phyloP scores from a whole-genome alignment of 345 rosid species.

The Alliaria petiolata region DNA sequence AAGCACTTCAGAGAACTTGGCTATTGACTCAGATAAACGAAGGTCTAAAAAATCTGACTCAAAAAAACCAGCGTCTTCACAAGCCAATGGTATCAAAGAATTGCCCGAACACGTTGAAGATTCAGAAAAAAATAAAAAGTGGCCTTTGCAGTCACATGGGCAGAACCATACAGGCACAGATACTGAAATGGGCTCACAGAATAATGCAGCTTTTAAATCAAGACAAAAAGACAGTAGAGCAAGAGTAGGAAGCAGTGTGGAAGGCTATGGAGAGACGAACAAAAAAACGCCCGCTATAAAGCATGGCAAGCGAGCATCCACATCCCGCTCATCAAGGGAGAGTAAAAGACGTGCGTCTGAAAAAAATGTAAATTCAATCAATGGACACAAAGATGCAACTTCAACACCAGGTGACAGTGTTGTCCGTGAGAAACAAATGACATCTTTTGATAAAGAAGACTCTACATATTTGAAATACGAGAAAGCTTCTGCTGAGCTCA shows the following conservation, averaged over 20 bases:
- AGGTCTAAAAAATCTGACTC: constrained; percentile 58
- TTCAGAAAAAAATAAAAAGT: constrained; percentile 38
- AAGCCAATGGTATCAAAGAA: constrained; percentile 42
- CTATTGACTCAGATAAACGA: constrained; percentile 47
- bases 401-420: constrained; percentile 40
- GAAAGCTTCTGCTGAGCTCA: constrained; percentile 73
- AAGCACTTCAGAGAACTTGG: constrained; percentile 53
- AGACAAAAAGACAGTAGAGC: constrained; percentile 45
- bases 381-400: constrained; percentile 47
- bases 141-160: constrained; percentile 46
- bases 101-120: constrained; percentile 56
- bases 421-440: constrained; percentile 45
- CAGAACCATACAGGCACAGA: constrained; percentile 39
- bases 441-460: constrained; percentile 60
- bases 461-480: constrained; percentile 69
- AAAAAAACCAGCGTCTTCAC: constrained; percentile 49
- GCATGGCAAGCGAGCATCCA: constrained; percentile 52
- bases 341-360: constrained; percentile 42
- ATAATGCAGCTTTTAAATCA: constrained; percentile 45
- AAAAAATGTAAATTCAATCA: constrained; percentile 28
- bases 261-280: constrained; percentile 66
- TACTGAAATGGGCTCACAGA: constrained; percentile 44
- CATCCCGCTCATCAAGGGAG: constrained; percentile 46
- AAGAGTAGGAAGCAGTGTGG: constrained; percentile 46
- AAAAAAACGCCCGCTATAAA: constrained; percentile 40